Conservation (phyloP, 2,329 filamentous ascomycete species). For the Penicillium vulpinum region DNA sequence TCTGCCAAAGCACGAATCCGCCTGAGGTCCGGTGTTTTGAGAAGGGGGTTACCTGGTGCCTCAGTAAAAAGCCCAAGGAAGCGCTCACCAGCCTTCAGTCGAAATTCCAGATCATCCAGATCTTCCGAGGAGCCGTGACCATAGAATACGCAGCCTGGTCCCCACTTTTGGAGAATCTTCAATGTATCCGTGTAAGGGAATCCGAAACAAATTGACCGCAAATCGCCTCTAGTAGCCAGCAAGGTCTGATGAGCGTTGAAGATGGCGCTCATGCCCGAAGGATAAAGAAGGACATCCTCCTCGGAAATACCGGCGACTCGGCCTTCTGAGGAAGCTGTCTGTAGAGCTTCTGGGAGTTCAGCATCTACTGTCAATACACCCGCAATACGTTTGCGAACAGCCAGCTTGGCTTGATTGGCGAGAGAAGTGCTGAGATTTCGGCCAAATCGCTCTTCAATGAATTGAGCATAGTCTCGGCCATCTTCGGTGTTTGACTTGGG, state of each 20-base stretch:
- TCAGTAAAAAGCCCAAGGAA: conserved; percentile 89
- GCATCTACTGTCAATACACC: conserved; percentile 75
- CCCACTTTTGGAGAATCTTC: conserved; percentile 93
- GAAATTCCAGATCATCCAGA: conserved; percentile 76
- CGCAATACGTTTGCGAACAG: conserved; percentile 83
- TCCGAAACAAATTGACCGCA: conserved; percentile 87
- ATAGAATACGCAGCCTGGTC: conserved; percentile 84
- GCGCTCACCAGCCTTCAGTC: conserved; percentile 69
- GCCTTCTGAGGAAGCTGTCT: conserved; percentile 38
- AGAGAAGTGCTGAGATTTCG: conserved; percentile 81
- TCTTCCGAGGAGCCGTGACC: conserved; percentile 75
- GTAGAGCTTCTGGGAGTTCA: conserved; percentile 62
- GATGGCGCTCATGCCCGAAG: conserved; percentile 92
- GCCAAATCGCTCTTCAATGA: conserved; percentile 92
- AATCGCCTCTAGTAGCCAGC: conserved; percentile 61
- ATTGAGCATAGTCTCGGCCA: conserved; percentile 69
- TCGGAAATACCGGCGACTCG: conserved; percentile 65
- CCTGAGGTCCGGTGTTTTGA: conserved; percentile 78
- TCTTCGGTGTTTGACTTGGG: conserved; percentile 36
- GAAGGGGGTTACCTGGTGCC: conserved; percentile 88
- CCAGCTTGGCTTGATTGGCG: conserved; percentile 77
- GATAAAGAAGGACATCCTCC: conserved; percentile 84
- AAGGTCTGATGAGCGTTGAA: conserved; percentile 81
- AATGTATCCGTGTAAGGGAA: conserved; percentile 97
- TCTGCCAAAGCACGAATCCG: conserved; percentile 81